Evolutionary conservation across 495 filamentous ascomycete genomes (phyloP).

Genomic region (Aspergillus avenaceus): DNA sequence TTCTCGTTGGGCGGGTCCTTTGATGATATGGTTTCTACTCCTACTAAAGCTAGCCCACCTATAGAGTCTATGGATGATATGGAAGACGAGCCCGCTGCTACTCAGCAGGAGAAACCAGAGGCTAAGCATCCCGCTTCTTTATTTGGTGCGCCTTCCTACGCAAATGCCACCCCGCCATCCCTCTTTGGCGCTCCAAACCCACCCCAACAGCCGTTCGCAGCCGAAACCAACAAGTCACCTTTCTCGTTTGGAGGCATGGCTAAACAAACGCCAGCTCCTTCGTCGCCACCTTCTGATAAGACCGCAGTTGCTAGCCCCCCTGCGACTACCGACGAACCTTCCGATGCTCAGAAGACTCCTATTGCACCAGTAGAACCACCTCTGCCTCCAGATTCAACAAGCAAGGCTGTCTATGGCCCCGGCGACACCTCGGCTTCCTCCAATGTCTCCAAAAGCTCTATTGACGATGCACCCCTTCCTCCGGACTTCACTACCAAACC

Average conservation of each 20-base stretch:
- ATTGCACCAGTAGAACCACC: constrained; percentile 46
- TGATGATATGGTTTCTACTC: constrained; percentile 25
- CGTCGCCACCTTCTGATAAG: constrained; percentile 37
- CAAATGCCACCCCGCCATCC: constrained; percentile 21
- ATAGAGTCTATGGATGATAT: constrained; percentile 35
- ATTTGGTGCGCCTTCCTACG: constrained; percentile 31
- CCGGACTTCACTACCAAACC: constrained; percentile 49
- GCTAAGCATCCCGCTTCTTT: constrained; percentile 39
- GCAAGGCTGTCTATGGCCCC: constrained; percentile 58
- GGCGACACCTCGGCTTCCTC: constrained; percentile 70
- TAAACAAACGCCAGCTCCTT: constrained; percentile 23
- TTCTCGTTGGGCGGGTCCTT: constrained; percentile 32
- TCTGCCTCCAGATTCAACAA: constrained; percentile 73
- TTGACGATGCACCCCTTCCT: constrained; percentile 55
- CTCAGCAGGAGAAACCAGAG: constrained; percentile 16
- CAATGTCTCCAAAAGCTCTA: constrained; percentile 45
- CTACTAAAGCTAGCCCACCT: constrained; percentile 25
- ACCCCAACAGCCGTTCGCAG: constrained; percentile 24
- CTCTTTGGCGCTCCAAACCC: constrained; percentile 35
- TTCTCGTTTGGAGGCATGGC: constrained; percentile 35
- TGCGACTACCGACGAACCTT: constrained; percentile 17
- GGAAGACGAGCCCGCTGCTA: constrained; percentile 24
- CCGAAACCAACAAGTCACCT: constrained; percentile 31
- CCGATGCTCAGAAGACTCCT: constrained; percentile 21
- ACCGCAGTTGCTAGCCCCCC: constrained; percentile 23